Base-by-base conservation (phyloP, 169 alveolate species). In the Cyclospora cayetanensis region DNA sequence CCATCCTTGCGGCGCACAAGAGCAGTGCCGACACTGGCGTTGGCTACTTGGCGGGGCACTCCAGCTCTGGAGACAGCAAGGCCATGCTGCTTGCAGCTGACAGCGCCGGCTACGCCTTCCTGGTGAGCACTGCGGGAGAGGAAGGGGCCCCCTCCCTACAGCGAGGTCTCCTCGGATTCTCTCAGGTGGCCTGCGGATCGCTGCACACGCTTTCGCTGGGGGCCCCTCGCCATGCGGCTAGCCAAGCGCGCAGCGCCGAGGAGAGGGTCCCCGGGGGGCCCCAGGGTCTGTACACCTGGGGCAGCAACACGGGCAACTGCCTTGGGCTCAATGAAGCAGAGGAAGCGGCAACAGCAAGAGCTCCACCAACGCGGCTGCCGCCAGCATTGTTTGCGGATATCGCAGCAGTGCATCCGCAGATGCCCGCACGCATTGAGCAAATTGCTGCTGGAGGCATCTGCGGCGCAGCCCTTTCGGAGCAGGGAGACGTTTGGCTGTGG, bases 371-470 rank as follows among this genome's bases (percentile, higher is more conserved):
- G 34, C 53, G 74, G 11, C 25, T 65, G 39, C 65, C 53, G 39
- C 53, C 15, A 5, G 25, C 74, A 1, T 50, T 12, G 2, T 0
- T 18, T 2, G 76, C 27, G 53, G 89, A 46, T 34, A 43, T 34
- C 27, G 83, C 42, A 35, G 46, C 70, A 63, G 83, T 20, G 85
- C 85, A 41, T 66, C 88, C 42, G 70, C 88, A 70, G 53, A 53
- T 2, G 77, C 84, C 76, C 22, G 46, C 42, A 20, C 85, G 15
- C 34, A 37, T 87, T 9, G 27, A n/a, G 65, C 92, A 68, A 55
- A 35, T 87, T 39, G 85, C 92, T 3, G 92, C 92, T 4, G 92
- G 92, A 15, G 92, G 92, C 77, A 87, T 77, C 12, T 42, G 65
- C 29, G 42, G 63, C 11, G 84, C 84, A 22, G 84, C 84, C 42